Base-by-base conservation (phyloP, 768 basidiomycete genomes). In the Fomitopsis serialis region DNA sequence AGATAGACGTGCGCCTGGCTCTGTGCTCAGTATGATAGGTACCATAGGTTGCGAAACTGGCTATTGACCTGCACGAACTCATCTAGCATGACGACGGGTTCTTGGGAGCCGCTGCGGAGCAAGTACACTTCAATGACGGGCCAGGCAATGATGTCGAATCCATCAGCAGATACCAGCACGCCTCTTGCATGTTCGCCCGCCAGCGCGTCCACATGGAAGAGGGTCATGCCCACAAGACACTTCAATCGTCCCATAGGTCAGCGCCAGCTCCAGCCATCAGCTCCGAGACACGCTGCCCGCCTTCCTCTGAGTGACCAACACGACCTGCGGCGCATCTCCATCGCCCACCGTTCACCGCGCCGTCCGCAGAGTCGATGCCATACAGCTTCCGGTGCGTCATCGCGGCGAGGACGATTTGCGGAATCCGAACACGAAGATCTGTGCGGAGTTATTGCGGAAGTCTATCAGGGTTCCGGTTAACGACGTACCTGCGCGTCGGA, bases 401-500 rank as follows among this genome's bases (percentile, higher is more conserved):
- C 0, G 84, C 87, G 7, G 74, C 77, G 3, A 96, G 79, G 43
- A 95, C 79, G 24, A 97, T 64, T 97, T 91, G 35, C 87, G 78
- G 70, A 97, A 92, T 0, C 92, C 93, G 64, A 95, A 96, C 0
- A 84, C 69, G 35, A 95, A 77, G 56, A 82, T 75, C 87, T 90
- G 55, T 29, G 37, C 19, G 29, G 23, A 9, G 23, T 53, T 19
- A 50, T 29, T 25, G 24, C 25, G 48, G 29, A 15, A 12, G 6
- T 45, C 29, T 13, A n/a, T 19, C 29, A 49, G n/a, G 24, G 49
- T 23, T 12, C 23, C 42, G 1, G 35, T 22, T 24, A 8, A 15
- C 29, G n/a, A 56, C 64, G 42, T 53, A 88, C 85, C 75, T 82
- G 78, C 1, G 78, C 78, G 60, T 85, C 82, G 7, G 64, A 64